Base-by-base conservation (phyloP, 2,329 filamentous ascomycete genomes). In the Aspergillus fructus region DNA sequence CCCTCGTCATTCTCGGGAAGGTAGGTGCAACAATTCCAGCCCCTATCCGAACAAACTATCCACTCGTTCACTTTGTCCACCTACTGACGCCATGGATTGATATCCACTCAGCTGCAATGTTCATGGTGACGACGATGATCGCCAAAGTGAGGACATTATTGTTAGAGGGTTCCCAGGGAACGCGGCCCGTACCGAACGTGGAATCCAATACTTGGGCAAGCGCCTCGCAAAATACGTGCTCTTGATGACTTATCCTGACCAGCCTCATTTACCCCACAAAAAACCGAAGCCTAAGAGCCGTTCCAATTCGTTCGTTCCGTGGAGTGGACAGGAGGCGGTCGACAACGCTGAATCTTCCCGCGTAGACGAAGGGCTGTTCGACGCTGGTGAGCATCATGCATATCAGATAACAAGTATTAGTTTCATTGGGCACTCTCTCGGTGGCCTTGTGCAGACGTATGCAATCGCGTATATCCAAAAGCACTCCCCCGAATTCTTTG, bases 191-290 rank as follows among this genome's bases (percentile, higher is more conserved):
- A 99, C 94, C 2, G 94, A 99, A 76, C 87, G 89, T 62, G 94
- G 94, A 15, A 97, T 99, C 68, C 96, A 97, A 73, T 99, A 96
- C 73, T 84, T 99, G 5, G 94, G 94, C 19, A 97, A 97, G 73
- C 85, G 94, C 50, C 83, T 99, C 24, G 94, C 94, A 19, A 93
- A 93, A 78, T 96, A 93, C 71, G 85, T 97, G 30, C 81, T 99
- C 43, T 84, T 88, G 52, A 87, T 96, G 78, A 96, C 93, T 30
- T 96, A 96, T 70, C 94, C 94, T 0, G 92, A 97, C 68, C 93
- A 97, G 67, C 92, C 93, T 4, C 96, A 88, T 67, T 79, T 93
- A 2, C 93, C 93, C 0, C 71, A 81, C 43, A 86, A 85, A 67
- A 82, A 78, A 60, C 76, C 80, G 5, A 78, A 83, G 54, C 70